Evolutionary conservation across 2,329 filamentous ascomycete genomes (phyloP).

Genomic region (Aspergillus ochraceus): DNA sequence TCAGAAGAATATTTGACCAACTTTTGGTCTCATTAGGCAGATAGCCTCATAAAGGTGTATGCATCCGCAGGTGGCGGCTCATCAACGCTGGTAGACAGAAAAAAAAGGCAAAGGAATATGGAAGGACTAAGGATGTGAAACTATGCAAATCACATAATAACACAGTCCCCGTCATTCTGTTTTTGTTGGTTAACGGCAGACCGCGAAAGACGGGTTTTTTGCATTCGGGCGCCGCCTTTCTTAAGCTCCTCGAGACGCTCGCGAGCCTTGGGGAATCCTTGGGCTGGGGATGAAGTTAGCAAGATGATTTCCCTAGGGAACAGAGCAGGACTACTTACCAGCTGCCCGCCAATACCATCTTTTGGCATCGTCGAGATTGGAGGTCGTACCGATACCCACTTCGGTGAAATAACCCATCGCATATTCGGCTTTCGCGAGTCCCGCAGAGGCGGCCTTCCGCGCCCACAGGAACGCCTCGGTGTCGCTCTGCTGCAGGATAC

Average conservation of each 20-base stretch:
- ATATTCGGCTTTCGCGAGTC: constrained; percentile 91
- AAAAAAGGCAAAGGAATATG: not conserved
- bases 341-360: constrained; percentile 98
- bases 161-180: constrained; percentile 85
- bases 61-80: not conserved
- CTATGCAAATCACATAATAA: constrained; percentile 38
- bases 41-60: not conserved
- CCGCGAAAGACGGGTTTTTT: constrained; percentile 76
- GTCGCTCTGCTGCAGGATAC: constrained; percentile 86
- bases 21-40: not conserved
- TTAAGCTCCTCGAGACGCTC: constrained; percentile 92
- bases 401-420: constrained; percentile 98
- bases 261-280: constrained; percentile 90
- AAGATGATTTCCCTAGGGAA: not conserved
- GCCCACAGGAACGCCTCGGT: constrained; percentile 98
- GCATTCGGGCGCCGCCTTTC: constrained; percentile 68
- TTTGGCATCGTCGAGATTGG: constrained; percentile 91
- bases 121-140: constrained; percentile 28
- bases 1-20: not conserved
- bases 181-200: constrained; percentile 80
- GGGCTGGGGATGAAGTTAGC: constrained; percentile 57
- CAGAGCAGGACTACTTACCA: constrained; percentile 59
- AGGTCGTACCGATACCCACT: constrained; percentile 82
- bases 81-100: constrained; percentile 3
- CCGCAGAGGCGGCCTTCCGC: constrained; percentile 83